Conservation (phyloP, 2,329 filamentous ascomycete genomes). For the Fusarium sp. region DNA sequence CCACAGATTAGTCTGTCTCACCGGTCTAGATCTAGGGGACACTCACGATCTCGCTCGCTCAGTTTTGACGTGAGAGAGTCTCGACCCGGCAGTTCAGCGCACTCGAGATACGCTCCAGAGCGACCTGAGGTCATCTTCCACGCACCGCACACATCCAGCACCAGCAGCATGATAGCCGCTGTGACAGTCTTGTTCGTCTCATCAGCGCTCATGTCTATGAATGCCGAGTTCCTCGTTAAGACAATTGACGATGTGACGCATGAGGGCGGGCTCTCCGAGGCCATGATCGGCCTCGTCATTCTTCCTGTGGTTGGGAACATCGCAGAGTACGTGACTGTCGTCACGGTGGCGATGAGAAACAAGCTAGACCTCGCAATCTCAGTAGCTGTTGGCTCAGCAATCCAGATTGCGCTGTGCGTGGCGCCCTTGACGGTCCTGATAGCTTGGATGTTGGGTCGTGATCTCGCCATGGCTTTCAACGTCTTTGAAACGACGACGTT, state of each 20-base stretch:
- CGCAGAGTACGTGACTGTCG: slow-evolving; percentile 71
- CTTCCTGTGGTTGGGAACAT: slow-evolving; percentile 72
- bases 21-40: slow-evolving; percentile 34
- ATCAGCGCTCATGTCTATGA: slow-evolving; percentile 67
- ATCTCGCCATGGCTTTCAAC: slow-evolving; percentile 76
- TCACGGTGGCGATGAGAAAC: slow-evolving; percentile 68
- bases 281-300: slow-evolving; percentile 70
- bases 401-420: slow-evolving; percentile 71
- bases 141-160: slow-evolving; percentile 7
- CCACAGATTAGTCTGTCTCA: slow-evolving; percentile 35
- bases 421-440: slow-evolving; percentile 69
- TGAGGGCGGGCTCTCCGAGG: slow-evolving; percentile 62
- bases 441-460: slow-evolving; percentile 66
- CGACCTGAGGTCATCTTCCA: not conserved
- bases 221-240: slow-evolving; percentile 70
- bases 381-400: slow-evolving; percentile 68
- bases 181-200: slow-evolving; percentile 63
- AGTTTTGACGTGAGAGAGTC: slow-evolving; percentile 41
- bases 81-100: slow-evolving; percentile 23
- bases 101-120: slow-evolving; percentile 20
- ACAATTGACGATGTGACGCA: slow-evolving; percentile 67
- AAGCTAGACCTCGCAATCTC: slow-evolving; percentile 72
- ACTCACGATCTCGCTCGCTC: slow-evolving; percentile 41
- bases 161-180: slow-evolving; percentile 52
- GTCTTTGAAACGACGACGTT: slow-evolving; percentile 80